These are phyloP conservation scores for Cordyceps pruinosa DNA, from an alignment of 2,329 filamentous ascomycete species.

Conservation along the genomic window DNA sequence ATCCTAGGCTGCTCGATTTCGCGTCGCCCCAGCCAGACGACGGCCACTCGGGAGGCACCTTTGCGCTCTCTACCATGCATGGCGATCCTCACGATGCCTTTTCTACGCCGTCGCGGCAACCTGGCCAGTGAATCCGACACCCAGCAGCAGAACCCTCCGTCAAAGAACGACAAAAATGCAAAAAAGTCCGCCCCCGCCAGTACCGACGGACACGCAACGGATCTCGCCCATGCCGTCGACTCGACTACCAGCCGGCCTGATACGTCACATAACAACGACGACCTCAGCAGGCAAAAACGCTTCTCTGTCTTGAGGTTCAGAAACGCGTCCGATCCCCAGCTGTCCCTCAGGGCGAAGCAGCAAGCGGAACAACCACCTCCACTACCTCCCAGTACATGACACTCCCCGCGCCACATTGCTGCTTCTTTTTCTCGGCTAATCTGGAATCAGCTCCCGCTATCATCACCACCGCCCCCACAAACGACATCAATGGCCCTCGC, in stretches of 20 bases:
- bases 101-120: slow-evolving; percentile 55
- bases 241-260: slow-evolving; percentile 30
- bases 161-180: background rate
- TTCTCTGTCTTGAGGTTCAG: slow-evolving; percentile 75
- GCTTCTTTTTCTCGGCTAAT: slow-evolving; percentile 19
- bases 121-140: slow-evolving; percentile 54
- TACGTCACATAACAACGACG: slow-evolving; percentile 47
- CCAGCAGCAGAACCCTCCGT: slow-evolving; percentile 33
- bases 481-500: slow-evolving; percentile 46
- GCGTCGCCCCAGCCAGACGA: slow-evolving; percentile 3
- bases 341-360: slow-evolving; percentile 68
- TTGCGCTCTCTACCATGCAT: slow-evolving; percentile 27
- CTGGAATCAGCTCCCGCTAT: slow-evolving; percentile 56
- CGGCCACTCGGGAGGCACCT: slow-evolving; percentile 5
- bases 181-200: background rate
- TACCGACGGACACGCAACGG: slow-evolving; percentile 7
- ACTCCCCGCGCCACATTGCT: slow-evolving; percentile 13
- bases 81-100: slow-evolving; percentile 45
- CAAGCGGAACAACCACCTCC: slow-evolving; percentile 53
- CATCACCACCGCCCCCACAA: slow-evolving; percentile 85
- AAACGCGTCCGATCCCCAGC: slow-evolving; percentile 87
- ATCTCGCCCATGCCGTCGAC: slow-evolving; percentile 13
- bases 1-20: background rate
- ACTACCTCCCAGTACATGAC: slow-evolving; percentile 47
- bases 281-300: slow-evolving; percentile 50